Percentiles rank a stretch among this genome's conserved stretches.
phyloP scores from a whole-genome alignment of 2,329 filamentous ascomycete genomes.

The Exophiala sideris region DNA sequence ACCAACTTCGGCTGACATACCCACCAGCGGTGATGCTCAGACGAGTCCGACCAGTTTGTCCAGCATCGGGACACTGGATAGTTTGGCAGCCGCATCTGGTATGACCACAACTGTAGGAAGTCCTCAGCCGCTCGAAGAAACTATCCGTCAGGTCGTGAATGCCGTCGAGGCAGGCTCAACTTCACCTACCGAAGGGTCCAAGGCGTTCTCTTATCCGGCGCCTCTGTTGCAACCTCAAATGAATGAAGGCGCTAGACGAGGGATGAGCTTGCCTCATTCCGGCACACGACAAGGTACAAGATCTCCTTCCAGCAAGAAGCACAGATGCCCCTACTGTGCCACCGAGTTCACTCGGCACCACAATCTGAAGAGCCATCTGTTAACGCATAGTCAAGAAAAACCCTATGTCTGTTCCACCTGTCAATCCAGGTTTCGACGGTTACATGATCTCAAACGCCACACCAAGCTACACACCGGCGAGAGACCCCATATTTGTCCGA shows the following conservation, averaged over 20 bases:
- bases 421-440: conserved; percentile 81
- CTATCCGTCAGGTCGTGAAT: conserved; percentile 36
- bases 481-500: conserved; percentile 89
- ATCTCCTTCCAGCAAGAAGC: conserved; percentile 78
- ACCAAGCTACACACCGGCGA: conserved; percentile 96
- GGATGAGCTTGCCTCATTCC: conserved; percentile 57
- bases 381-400: conserved; percentile 98
- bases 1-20: conserved; percentile 32
- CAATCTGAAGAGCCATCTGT: conserved; percentile 92
- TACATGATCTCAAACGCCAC: conserved; percentile 94
- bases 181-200: conserved; percentile 44
- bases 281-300: conserved; percentile 58
- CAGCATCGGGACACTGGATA: conserved; percentile 54
- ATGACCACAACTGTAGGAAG: conserved; percentile 49
- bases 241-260: conserved; percentile 52
- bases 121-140: conserved; percentile 46
- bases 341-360: conserved; percentile 97
- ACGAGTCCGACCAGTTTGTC: conserved; percentile 53
- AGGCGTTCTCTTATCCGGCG: conserved; percentile 63
- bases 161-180: conserved; percentile 36
- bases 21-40: conserved; percentile 43
- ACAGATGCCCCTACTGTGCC: conserved; percentile 94
- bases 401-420: conserved; percentile 94
- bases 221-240: conserved; percentile 49
- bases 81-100: conserved; percentile 47